These are phyloP conservation scores for Stachybotrys chartarum DNA, from an alignment of 2,329 filamentous ascomycete species.

Conservation along the genomic window DNA sequence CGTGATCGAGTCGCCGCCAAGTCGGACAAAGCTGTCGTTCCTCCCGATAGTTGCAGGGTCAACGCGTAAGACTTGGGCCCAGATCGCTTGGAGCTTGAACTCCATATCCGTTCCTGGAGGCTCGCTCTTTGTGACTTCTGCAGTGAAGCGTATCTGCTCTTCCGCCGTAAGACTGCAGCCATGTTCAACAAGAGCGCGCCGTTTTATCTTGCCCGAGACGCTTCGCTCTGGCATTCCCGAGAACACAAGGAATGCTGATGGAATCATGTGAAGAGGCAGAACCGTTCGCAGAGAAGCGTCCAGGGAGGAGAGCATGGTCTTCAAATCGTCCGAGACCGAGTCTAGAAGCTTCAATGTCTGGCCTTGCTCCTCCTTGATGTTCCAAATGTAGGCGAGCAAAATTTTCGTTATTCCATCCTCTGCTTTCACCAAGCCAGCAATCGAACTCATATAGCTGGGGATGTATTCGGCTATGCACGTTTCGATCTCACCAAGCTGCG, in stretches of 20 bases:
- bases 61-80: conserved; percentile 2
- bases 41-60: conserved; percentile 17
- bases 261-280: conserved; percentile 10
- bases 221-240: conserved; percentile 5
- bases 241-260: conserved; percentile 5
- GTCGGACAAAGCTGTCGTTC: conserved; percentile 15
- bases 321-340: neutral
- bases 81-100: conserved; percentile 1
- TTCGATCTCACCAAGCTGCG: conserved; percentile 31
- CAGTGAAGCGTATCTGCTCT: neutral
- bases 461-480: neutral
- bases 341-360: neutral
- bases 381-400: neutral
- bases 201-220: conserved; percentile 9
- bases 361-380: neutral
- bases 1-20: conserved; percentile 18
- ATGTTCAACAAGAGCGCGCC: neutral
- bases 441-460: neutral
- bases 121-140: neutral
- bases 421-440: neutral
- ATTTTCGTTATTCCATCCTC: neutral
- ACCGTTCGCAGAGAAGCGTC: neutral
- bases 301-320: neutral
- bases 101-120: conserved; percentile 1
- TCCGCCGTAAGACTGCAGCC: neutral